Percentiles rank a stretch among this genome's conserved stretches.
Evolutionary conservation across 106 monocot species (phyloP).

Genomic region (Iris macrosiphon): DNA sequence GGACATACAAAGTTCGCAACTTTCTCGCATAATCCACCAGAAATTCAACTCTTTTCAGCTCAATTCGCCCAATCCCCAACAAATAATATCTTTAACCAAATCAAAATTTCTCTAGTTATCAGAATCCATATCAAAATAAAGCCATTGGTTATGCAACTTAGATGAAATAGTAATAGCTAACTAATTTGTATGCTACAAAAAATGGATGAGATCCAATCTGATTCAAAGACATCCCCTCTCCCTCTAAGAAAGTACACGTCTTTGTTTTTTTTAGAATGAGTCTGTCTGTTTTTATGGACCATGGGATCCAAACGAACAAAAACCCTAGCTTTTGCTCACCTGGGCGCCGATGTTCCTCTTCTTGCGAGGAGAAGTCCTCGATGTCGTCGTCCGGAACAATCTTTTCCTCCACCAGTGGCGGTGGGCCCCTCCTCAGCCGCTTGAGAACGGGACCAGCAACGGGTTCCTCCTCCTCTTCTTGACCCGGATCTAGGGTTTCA

Average conservation of each 20-base stretch:
- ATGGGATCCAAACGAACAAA: not conserved
- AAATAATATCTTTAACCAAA: too few relatives aligned
- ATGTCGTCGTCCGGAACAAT: conserved; percentile 51
- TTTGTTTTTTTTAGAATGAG: too few relatives aligned
- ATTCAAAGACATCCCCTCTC: too few relatives aligned
- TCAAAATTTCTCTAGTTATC: too few relatives aligned
- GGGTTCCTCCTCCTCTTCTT: conserved; percentile 1
- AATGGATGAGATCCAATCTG: not conserved
- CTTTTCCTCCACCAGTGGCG: not conserved
- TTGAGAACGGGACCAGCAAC: not conserved
- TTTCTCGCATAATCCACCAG: too few relatives aligned
- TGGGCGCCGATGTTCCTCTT: conserved; percentile 18
- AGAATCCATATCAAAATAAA: too few relatives aligned
- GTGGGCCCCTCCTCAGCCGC: conserved; percentile 1
- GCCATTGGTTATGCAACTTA: too few relatives aligned
- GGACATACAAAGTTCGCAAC: too few relatives aligned
- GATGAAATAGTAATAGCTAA: not conserved
- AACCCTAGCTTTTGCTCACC: conserved; percentile 16
- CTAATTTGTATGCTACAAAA: not conserved
- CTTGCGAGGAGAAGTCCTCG: conserved; percentile 83
- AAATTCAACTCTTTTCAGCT: too few relatives aligned
- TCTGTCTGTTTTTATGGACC: too few relatives aligned
- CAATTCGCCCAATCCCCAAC: too few relatives aligned
- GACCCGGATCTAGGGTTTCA: not conserved
- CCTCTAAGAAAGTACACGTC: too few relatives aligned